These are phyloP conservation scores for Sungouiozyma intestinalis DNA, from an alignment of 805 yeast species.

Conservation along the genomic window DNA sequence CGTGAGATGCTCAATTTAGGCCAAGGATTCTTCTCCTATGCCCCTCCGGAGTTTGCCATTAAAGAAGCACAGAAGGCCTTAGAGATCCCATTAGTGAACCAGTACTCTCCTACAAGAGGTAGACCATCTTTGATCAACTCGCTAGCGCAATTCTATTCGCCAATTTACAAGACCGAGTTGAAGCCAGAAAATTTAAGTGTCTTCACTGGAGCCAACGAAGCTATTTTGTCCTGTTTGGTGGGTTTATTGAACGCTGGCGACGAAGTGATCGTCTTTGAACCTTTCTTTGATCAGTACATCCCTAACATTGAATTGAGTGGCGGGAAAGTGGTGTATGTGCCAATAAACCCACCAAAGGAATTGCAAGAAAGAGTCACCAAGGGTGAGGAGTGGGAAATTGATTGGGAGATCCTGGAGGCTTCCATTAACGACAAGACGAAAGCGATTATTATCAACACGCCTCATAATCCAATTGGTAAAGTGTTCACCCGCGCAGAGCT, in stretches of 20 bases:
- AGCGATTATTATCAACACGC: constrained; percentile 80
- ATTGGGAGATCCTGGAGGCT: constrained; percentile 63
- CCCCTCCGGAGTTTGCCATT: constrained; percentile 90
- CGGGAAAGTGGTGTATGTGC: constrained; percentile 81
- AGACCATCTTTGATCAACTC: constrained; percentile 66
- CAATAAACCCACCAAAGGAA: constrained; percentile 72
- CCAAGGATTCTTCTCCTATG: constrained; percentile 93
- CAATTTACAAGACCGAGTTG: constrained; percentile 48
- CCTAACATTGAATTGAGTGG: constrained; percentile 91
- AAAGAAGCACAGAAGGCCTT: constrained; percentile 72
- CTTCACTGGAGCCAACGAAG: constrained; percentile 97
- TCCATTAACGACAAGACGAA: constrained; percentile 71
- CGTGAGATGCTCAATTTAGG: constrained; percentile 81
- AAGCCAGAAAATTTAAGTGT: constrained; percentile 42
- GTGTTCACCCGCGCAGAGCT: constrained; percentile 72
- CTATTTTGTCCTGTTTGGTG: constrained; percentile 73
- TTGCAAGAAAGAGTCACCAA: constrained; percentile 51
- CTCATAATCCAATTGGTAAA: constrained; percentile 95
- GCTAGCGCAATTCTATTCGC: constrained; percentile 60
- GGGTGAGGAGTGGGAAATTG: constrained; percentile 82
- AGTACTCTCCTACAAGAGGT: constrained; percentile 88
- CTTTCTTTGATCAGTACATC: constrained; percentile 94
- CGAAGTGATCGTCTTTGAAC: constrained; percentile 93
- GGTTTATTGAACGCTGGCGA: constrained; percentile 83
- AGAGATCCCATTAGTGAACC: constrained; percentile 66